These are phyloP conservation scores for Gnomoniopsis sp. DNA, from an alignment of 2,329 filamentous ascomycete genomes.

Conservation along the genomic window DNA sequence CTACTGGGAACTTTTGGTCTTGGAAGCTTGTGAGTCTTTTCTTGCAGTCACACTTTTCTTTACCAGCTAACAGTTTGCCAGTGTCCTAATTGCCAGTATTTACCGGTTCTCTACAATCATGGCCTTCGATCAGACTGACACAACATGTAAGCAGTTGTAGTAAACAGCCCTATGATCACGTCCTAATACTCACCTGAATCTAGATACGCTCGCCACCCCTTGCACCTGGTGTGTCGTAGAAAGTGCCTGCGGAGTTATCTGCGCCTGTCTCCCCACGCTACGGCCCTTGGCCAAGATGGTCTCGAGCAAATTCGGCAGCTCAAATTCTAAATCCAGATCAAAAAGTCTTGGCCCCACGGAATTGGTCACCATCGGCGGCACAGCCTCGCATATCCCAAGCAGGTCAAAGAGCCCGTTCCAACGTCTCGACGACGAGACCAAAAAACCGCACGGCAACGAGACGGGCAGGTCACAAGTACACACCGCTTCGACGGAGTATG, in stretches of 20 bases:
- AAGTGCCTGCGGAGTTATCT: constrained; percentile 33
- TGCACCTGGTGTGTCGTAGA: constrained; percentile 33
- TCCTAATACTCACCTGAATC: neutral
- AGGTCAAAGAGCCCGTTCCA: constrained; percentile 13
- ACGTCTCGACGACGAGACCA: constrained; percentile 10
- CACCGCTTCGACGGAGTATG: neutral
- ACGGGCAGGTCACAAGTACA: neutral
- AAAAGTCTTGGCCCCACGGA: constrained; percentile 4
- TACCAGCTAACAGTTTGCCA: neutral
- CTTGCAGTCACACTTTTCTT: neutral
- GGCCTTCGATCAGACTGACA: constrained; percentile 25
- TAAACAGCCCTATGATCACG: neutral
- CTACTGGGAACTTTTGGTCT: constrained; percentile 18
- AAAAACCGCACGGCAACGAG: neutral
- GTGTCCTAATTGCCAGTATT: constrained; percentile 27
- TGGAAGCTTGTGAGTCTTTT: constrained; percentile 30
- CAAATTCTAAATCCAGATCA: neutral
- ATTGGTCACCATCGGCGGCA: constrained; percentile 13
- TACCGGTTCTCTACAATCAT: constrained; percentile 29
- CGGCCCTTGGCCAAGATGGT: constrained; percentile 27
- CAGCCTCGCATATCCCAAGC: neutral
- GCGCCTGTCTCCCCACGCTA: constrained; percentile 39
- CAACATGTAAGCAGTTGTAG: constrained; percentile 14
- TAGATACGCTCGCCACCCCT: constrained; percentile 27
- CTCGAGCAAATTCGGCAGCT: constrained; percentile 16